Evolutionary conservation across 345 rosid species (phyloP), one percentile per base, ranked within the genome.

Genomic region (Garcia nutans): DNA sequence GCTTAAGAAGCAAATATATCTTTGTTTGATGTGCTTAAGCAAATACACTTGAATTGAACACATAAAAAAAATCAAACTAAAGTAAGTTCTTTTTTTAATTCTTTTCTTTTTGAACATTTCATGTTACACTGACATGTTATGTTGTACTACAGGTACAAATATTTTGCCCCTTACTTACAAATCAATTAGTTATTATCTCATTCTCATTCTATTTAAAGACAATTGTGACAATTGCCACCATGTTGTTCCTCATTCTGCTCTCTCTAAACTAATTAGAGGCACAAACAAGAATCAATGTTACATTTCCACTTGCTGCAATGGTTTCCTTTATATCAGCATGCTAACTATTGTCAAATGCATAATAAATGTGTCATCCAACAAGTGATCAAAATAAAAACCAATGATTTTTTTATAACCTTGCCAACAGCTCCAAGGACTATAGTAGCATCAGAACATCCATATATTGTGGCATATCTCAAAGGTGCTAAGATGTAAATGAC

Each of bases 381-480:
- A 41, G 52, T 50, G 9, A 61, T 37, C 19, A 50, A 62, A 66
- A 57, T 60, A 60, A 37, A 61, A 57, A 41, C 58, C 3, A 77
- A 57, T 13, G 59, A 13, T 73, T 52, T 69, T 65, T 37, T 55
- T 42, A 70, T 74, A 86, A 96, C 99, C 99, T 96, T 96, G 85
- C 99, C 99, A 79, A 92, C 96, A 71, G 99, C 98, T 85, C 99
- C 99, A 78, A 96, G 87, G 84, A 96, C 89, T 78, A 96, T 89
- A 64, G 99, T 96, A 62, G 98, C 80, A 82, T 93, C 99, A 63
- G 99, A 96, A 86, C 97, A 93, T 82, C 99, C 99, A 80, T 96
- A 92, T 65, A 96, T 72, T 19, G 97, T 93, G 56, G 92, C 94
- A 81, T 93, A 92, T 87, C 95, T 88, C 82, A 96, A 75, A 60